Base-by-base conservation (phyloP, 768 basidiomycete species). In the Podaxis pistillaris region DNA sequence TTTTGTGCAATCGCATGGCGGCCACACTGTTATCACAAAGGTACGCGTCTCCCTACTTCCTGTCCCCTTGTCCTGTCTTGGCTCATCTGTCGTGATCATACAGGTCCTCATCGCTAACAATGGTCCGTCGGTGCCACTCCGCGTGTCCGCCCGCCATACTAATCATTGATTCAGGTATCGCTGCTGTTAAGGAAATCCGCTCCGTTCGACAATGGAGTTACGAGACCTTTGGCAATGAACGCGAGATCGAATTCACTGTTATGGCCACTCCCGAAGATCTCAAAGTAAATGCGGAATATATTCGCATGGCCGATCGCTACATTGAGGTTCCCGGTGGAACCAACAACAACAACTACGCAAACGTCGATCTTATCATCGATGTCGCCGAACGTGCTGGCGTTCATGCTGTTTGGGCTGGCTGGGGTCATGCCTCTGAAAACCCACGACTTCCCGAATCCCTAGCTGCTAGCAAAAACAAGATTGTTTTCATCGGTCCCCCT, bases 151-250 rank as follows among this genome's bases (percentile, higher is more conserved):
- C 12, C 24, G 36, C 62, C 57, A 62, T 68, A 65, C 67, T 72
- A 55, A 76, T 64, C 51, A 4, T 63, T 57, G 62, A 37, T 60
- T n/a, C 66, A 93, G 93, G 93, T 83, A 99, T 98, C 71, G 96
- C 96, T 56, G 97, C 96, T 59, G 97, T 99, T 54, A 99, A 99
- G 77, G 97, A 98, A 79, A 99, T 99, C 70, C 89, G 97, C 54
- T 98, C 97, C 52, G 91, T 99, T 68, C 87, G 97, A 62, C 96
- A 98, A 87, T 99, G 97, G 97, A 95, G 93, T 71, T 99, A 98
- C 79, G 97, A 98, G 79, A 95, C 96, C 0, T 99, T 99, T 76
- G 97, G 97, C 64, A 88, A 87, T 59, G 97, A 99, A 72, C 90
- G 94, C 67, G 93, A 91, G 59, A 84, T 99, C 78, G 96, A 99